Evolutionary conservation across 768 basidiomycete species (phyloP), one percentile per base, ranked within the genome.

Genomic region (Kwoniella sp.): DNA sequence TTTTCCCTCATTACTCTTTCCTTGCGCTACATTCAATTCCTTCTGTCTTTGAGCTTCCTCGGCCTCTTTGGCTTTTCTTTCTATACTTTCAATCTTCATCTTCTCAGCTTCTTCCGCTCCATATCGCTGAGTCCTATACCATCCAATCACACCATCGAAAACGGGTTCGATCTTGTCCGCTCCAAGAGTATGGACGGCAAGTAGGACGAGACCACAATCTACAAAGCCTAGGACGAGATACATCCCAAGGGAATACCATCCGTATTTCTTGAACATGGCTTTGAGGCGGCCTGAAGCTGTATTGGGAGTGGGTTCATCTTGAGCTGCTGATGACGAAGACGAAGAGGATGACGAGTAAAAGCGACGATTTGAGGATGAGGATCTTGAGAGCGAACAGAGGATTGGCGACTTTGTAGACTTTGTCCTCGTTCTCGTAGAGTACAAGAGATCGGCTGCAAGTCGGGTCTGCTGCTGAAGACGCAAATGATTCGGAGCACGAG

Each of bases 171-270:
- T 93, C 67, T 91, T 87, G 52, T 97, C 93, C 1, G 92, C 92
- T 49, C 96, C 96, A 33, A 96, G 82, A 47, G 92, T 82, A 70
- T 91, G 89, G 75, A 99, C 87, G 55, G 87, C 87, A 51, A 87
- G 85, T 77, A 96, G 96, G 0, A 90, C 87, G 72, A 96, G 83
- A 36, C 85, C 82, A 77, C 98, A 92, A 79, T 99, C 96, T 76
- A 93, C 74, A 7, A 83, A 82, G 46, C 86, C 85, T 58, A 98
- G 77, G 54, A 88, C 76, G 66, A 88, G 48, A 83, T 99, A 99
- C 25, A 98, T 88, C 30, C 90, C 93, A 27, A 98, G 84, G 21
- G 96, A 92, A 77, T 94, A 95, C 90, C 91, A 92, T 29, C 95
- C 95, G 77, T 98, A 96, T 3, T 89, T 86, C 77, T 90, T 93